Evolutionary conservation across 2,329 filamentous ascomycete genomes (phyloP), one percentile per base, ranked within the genome.

Genomic region (Lachnum nothofagi): DNA sequence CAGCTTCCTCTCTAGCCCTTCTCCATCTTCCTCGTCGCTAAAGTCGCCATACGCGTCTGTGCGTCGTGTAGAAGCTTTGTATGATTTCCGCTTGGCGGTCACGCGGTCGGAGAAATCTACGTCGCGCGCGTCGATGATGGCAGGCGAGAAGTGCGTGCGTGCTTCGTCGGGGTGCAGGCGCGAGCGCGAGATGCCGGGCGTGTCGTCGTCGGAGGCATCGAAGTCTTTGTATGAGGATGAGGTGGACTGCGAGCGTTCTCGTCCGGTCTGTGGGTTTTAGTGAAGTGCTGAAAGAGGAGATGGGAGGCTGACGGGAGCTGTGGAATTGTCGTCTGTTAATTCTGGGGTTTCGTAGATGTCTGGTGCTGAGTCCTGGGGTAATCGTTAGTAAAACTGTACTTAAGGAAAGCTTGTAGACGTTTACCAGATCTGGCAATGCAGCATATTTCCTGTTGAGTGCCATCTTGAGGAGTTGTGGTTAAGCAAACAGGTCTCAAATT

Each of bases 291-390:
- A 37, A 37, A 8, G 8, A 20, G 19, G 12, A 19, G 5, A 22
- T 9, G 3, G 9, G 31, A 37, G 8, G 68, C 79, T 68, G 72
- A 91, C 88, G 48, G 84, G 87, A 49, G 90, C 73, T 41, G 90
- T 95, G 19, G 90, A 95, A 55, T 82, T 86, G 68, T 95, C 91
- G 64, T 95, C 89, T 48, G 86, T 91, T 58, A 96, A 74, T 48
- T 95, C 91, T 57, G 91, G 91, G 14, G 93, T 97, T 70, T 97
- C 91, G 74, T 96, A 97, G 62, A 95, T 88, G 65, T 97, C 93
- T 58, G 91, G 91, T 23, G 91, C 90, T 46, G 85, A 86, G 70
- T 96, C 91, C 87, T 94, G 58, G n/a, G 16, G 25, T 17, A 8
- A 12, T 29, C 35, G 17, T 51, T 42, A 51, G 49, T 17, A 31